Conservation (phyloP, 768 basidiomycete species). For the Macrolepiota albuminosa region DNA sequence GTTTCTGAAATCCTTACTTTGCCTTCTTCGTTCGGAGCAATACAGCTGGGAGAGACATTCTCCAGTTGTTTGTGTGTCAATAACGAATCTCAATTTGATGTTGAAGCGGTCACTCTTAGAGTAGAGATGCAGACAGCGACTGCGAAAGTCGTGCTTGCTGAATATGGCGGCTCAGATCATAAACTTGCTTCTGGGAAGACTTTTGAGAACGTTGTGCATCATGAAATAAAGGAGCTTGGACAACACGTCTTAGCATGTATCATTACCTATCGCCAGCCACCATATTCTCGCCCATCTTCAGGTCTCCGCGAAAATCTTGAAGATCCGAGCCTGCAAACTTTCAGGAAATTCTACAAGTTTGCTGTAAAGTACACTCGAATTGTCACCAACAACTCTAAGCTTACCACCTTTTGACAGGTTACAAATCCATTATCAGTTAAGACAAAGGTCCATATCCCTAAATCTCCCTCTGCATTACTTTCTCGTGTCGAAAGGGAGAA, state of each 20-base stretch:
- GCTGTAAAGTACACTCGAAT: constrained; percentile 46
- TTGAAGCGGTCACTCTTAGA: constrained; percentile 60
- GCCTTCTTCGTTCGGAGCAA: constrained; percentile 78
- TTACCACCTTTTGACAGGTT: constrained; percentile 44
- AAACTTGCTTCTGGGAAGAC: constrained; percentile 52
- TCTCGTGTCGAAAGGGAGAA: constrained; percentile 66
- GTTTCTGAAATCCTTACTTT: constrained; percentile 76
- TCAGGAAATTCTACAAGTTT: constrained; percentile 91
- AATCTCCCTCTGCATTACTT: constrained; percentile 67
- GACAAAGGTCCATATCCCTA: constrained; percentile 82
- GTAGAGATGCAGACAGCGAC: constrained; percentile 86
- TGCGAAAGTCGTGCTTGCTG: constrained; percentile 56
- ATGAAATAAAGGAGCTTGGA: constrained; percentile 93
- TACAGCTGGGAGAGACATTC: constrained; percentile 89
- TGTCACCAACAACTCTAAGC: not conserved
- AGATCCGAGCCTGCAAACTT: constrained; percentile 60
- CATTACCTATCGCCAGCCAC: constrained; percentile 72
- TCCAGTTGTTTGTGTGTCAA: constrained; percentile 78
- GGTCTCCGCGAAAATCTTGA: constrained; percentile 44
- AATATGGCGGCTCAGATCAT: constrained; percentile 52
- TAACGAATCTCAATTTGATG: constrained; percentile 62
- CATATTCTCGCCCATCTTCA: constrained; percentile 45
- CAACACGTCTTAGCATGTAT: constrained; percentile 86
- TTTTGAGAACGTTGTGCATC: constrained; percentile 64
- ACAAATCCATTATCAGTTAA: constrained; percentile 94